Conservation (phyloP, 805 yeast genomes). For the Starmerella asiatica region DNA sequence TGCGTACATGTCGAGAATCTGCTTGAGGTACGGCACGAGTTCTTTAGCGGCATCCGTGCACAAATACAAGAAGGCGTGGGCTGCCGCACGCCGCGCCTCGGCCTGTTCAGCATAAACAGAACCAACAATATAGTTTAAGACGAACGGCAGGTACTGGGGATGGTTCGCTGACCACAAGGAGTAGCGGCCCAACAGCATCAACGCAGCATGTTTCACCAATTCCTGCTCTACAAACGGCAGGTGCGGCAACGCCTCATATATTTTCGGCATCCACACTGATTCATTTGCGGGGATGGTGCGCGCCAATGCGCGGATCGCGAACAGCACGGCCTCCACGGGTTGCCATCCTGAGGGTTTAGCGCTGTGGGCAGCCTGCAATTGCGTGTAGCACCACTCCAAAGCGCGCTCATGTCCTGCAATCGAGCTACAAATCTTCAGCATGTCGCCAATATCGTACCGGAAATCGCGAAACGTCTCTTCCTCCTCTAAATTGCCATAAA, state of each 20-base stretch:
- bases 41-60: slow-evolving; percentile 76
- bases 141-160: slow-evolving; percentile 68
- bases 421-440: slow-evolving; percentile 87
- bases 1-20: slow-evolving; percentile 60
- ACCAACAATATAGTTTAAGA: slow-evolving; percentile 66
- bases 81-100: slow-evolving; percentile 67
- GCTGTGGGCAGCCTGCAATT: neutral
- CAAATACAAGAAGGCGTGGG: slow-evolving; percentile 86
- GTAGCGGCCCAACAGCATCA: slow-evolving; percentile 87
- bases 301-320: slow-evolving; percentile 87
- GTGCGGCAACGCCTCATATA: slow-evolving; percentile 53
- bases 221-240: slow-evolving; percentile 58
- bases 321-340: slow-evolving; percentile 75
- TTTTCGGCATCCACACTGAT: slow-evolving; percentile 49
- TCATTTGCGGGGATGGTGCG: slow-evolving; percentile 64
- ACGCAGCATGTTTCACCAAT: slow-evolving; percentile 81
- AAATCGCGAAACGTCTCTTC: slow-evolving; percentile 90
- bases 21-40: slow-evolving; percentile 55
- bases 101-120: slow-evolving; percentile 42
- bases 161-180: slow-evolving; percentile 89
- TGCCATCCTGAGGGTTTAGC: slow-evolving; percentile 46
- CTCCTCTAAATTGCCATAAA: slow-evolving; percentile 53
- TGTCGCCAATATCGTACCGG: slow-evolving; percentile 95
- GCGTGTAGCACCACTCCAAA: slow-evolving; percentile 26
- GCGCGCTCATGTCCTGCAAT: slow-evolving; percentile 70